phyloP scores from a whole-genome alignment of 1,139 yeast species.

The Zhuliangozyma blackwelliae region DNA sequence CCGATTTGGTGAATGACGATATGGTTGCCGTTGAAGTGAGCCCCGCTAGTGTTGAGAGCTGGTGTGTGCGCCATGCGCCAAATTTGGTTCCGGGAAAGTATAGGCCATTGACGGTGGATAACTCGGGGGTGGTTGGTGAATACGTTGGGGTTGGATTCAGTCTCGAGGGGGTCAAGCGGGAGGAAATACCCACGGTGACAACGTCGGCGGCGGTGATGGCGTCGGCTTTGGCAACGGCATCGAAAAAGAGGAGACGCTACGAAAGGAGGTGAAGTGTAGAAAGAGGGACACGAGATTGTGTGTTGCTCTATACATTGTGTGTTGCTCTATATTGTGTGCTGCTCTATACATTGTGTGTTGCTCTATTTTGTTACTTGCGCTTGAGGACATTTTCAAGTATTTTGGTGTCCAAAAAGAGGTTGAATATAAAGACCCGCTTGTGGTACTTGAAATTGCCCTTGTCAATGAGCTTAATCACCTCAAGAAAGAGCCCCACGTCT shows the following conservation, averaged over 20 bases:
- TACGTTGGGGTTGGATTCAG: conserved; percentile 11
- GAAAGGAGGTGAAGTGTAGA: neutral
- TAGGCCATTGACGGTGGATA: conserved; percentile 26
- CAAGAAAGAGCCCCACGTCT: conserved; percentile 52
- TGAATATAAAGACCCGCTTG: conserved; percentile 65
- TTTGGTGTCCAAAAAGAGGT: conserved; percentile 52
- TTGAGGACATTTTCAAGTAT: conserved; percentile 53
- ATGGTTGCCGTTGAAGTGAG: conserved; percentile 29
- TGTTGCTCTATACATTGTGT: conserved; percentile 7
- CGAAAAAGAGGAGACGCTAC: conserved; percentile 5
- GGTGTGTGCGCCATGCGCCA: conserved; percentile 37
- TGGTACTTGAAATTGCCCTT: conserved; percentile 62
- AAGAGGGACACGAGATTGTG: too few species aligned
- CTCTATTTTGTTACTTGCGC: too few species aligned
- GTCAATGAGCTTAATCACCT: conserved; percentile 61
- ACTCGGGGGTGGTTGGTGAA: conserved; percentile 12
- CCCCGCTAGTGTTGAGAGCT: conserved; percentile 37
- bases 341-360: conserved; percentile 11
- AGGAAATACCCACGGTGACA: conserved; percentile 7
- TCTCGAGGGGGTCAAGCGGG: conserved; percentile 5
- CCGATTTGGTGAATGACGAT: conserved; percentile 40
- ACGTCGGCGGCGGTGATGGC: neutral
- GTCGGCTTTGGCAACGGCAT: conserved; percentile 4
- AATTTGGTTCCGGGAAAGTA: conserved; percentile 32
- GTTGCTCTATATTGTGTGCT: conserved; percentile 1